Evolutionary conservation across 140 eudicot species (phyloP), one percentile per base, ranked within the genome.

Genomic region (Anethum foeniculum): DNA sequence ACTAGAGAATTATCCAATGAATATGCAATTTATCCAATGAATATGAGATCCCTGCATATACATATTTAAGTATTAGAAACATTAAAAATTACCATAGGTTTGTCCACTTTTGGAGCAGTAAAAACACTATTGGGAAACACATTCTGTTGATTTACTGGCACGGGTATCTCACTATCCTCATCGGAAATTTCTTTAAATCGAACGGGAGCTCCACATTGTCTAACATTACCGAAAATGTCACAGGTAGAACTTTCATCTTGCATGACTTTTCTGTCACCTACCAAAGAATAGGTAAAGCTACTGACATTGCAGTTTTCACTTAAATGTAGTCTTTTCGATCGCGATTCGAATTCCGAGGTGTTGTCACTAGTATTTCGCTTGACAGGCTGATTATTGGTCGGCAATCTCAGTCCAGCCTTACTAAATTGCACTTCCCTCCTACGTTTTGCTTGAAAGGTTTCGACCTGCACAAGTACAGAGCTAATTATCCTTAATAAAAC

Each of bases 351-450:
- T 44, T 80, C 86, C 62, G 69, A 72, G 48, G 83, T 43, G 13
- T 19, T 64, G 41, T 83, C 77, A 68, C 4, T 58, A 46, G 38
- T 28, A 82, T 82, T 84, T 84, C 84, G 88, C 89, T 91, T 95
- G 74, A 60, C 32, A 75, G 89, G 90, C 7, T 58, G 86, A 52
- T 89, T 90, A 72, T 79, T 65, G 32, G 89, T 85, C 65, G 91
- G 89, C 62, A 88, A 76, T 41, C 80, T 88, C 77, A 95, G 54
- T 39, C 97, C 99, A 15, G 91, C 89, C 79, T 90, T 92, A 65
- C 97, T 91, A 86, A 92, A 92, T 62, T 95, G 92, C 82, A 92
- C 75, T 79, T 83, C 90, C 85, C 99, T 89, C 79, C 89, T 87
- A 64, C 96, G 93, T 82, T 92, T 92, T 75, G 89, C 99, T 80